These are phyloP conservation scores for Adenanthera pavonina DNA, from an alignment of 306 rosid species.

Conservation along the genomic window DNA sequence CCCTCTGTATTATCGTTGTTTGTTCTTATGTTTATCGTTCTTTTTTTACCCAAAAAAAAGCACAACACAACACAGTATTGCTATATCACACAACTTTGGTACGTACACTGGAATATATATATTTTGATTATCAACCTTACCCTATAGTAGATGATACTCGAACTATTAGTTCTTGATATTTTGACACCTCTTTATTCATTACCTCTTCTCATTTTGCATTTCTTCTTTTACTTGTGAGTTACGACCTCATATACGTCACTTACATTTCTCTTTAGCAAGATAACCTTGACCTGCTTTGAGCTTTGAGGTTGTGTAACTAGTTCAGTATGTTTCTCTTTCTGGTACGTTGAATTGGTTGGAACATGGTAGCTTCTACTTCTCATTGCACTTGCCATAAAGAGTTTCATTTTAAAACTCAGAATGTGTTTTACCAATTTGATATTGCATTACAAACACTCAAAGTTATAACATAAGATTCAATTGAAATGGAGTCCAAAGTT, in stretches of 20 bases:
- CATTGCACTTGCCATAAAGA: not conserved
- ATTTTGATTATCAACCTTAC: not conserved
- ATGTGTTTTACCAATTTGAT: not conserved
- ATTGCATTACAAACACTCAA: constrained; percentile 22
- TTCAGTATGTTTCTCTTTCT: not conserved
- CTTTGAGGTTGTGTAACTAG: not conserved
- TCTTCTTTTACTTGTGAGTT: not conserved
- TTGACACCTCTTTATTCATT: not conserved
- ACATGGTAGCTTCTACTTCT: not conserved
- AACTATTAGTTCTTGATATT: not conserved
- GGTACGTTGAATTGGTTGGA: not conserved
- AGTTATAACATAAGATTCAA: not conserved
- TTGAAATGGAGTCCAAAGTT: constrained; percentile 41
- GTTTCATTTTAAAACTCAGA: not conserved
- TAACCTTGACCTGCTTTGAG: not conserved
- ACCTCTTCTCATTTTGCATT: not conserved
- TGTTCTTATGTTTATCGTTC: no score
- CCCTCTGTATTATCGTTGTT: no score
- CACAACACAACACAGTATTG: no score
- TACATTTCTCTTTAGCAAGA: not conserved
- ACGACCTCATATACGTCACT: not conserved
- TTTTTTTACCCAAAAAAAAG: no score
- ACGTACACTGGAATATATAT: no score
- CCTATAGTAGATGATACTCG: not conserved
- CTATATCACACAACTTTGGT: no score